Conservation (phyloP, 306 rosid species). For the Quercus robur region DNA sequence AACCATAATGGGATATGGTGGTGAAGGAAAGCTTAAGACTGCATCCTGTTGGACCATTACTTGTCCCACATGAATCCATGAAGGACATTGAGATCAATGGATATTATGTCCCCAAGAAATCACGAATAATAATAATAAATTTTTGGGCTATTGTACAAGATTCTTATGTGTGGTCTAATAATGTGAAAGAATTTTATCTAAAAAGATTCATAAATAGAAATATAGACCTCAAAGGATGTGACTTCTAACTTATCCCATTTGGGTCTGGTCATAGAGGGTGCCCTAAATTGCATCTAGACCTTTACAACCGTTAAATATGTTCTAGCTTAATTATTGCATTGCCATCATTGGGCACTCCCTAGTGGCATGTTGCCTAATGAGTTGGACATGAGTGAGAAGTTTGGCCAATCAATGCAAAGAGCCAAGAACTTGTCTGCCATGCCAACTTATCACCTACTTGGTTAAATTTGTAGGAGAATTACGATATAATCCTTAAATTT, state of each 20-base stretch:
- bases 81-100: constrained; percentile 31
- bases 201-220: constrained; percentile 29
- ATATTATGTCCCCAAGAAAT: constrained; percentile 23
- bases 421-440: constrained; percentile 23
- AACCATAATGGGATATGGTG: constrained; percentile 33
- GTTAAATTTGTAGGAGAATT: neutral
- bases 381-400: constrained; percentile 39
- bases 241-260: constrained; percentile 42
- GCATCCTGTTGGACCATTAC: constrained; percentile 33
- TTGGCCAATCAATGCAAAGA: constrained; percentile 34
- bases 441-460: constrained; percentile 18
- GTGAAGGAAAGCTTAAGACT: constrained; percentile 43
- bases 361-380: neutral
- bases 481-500: too few species aligned
- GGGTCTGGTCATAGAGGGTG: constrained; percentile 41
- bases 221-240: constrained; percentile 24
- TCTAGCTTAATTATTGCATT: constrained; percentile 38
- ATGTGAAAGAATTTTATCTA: constrained; percentile 34
- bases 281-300: constrained; percentile 38
- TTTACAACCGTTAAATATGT: constrained; percentile 9
- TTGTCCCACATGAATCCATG: constrained; percentile 26
- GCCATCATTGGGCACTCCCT: constrained; percentile 41
- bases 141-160: constrained; percentile 37
- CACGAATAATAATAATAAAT: constrained; percentile 28
- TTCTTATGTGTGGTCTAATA: constrained; percentile 30